Evolutionary conservation across 2,329 filamentous ascomycete genomes (phyloP), one percentile per base, ranked within the genome.

Genomic region (Ceratocystis papillata): DNA sequence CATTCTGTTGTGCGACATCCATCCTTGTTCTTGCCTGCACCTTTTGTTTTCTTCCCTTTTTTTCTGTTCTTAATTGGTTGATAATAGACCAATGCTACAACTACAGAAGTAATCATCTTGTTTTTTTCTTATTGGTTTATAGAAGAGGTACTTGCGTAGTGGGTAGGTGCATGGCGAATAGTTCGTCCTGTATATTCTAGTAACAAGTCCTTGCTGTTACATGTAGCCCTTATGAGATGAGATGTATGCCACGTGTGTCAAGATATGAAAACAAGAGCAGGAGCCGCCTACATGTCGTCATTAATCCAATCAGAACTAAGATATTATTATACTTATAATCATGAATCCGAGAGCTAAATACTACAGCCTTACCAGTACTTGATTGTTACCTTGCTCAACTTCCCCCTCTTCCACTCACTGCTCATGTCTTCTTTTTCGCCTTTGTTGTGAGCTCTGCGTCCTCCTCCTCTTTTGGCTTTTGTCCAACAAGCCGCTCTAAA

Each of bases 401-500:
- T 59, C 17, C 55, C 55, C 15, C 28, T 25, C 50, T 15, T 5
- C 45, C n/a, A n/a, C 20, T 17, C 20, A 53, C 48, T 25, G 20
- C 48, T 53, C 25, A 8, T 15, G 7, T 12, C 15, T 25, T 2
- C 55, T 20, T 59, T 53, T 67, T 67, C 62, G 45, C 61, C 28
- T 62, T 67, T n/a, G 41, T 60, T 4, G 37, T 50, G 30, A 55
- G 44, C 28, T 66, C 50, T 15, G 41, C 41, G 33, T 66, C 67
- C 4, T 65, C 41, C 7, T 22, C 46, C 28, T 65, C 33, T 7
- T 37, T 55, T 25, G 66, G 46, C 61, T 62, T 66, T 15, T 68
- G 67, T 17, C 67, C 67, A 48, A 65, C 22, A 33, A 68, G 45
- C 17, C 45, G 48, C 44, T 64, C 78, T n/a, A 84, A 82, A 71